Base-by-base conservation (phyloP, 495 filamentous ascomycete species). In the Eremomyces bilateralis region DNA sequence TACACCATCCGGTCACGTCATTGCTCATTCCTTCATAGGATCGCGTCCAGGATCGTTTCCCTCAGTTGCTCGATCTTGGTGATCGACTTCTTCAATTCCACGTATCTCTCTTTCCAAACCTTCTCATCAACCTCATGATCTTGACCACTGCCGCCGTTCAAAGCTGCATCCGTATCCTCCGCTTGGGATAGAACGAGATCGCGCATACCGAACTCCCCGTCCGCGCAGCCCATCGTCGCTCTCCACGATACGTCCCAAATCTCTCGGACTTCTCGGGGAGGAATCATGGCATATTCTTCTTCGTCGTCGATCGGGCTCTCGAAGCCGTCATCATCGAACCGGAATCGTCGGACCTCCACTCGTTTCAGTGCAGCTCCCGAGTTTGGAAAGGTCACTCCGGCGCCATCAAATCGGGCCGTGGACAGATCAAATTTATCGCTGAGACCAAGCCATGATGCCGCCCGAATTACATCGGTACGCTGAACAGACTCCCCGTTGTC, bases 171-270 rank as follows among this genome's bases (percentile, higher is more conserved):
- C 56, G 58, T 32, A 61, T 62, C 40, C 52, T 46, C 12, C 53
- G 58, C 8, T 60, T 56, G 20, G 63, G 63, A 1, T 54, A 62
- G 38, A 63, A 59, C 31, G 54, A 67, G 18, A 31, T 38, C 5
- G 27, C 30, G 21, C 37, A 35, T 3, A 27, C 24, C 17, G 29
- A 41, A 32, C 30, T 32, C 30, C 6, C 10, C 30, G 15, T 25
- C 57, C 64, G 2, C 63, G 62, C 10, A 17, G 53, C 58, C 20
- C 60, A 64, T 20, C 65, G 66, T 8, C 19, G 27, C 25, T 6
- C 11, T 35, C 20, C 33, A 35, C 17, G 29, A 21, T 35, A 49
- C 44, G 43, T 35, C 46, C 34, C 4, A 33, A 39, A 27, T 35
- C 33, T 1, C 39, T 34, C 17, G 30, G 30, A 32, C 30, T 6